Percentiles rank a stretch among this genome's conserved stretches.
Evolutionary conservation across 139 green algal species (phyloP).

Genomic region (Closterium sp.): DNA sequence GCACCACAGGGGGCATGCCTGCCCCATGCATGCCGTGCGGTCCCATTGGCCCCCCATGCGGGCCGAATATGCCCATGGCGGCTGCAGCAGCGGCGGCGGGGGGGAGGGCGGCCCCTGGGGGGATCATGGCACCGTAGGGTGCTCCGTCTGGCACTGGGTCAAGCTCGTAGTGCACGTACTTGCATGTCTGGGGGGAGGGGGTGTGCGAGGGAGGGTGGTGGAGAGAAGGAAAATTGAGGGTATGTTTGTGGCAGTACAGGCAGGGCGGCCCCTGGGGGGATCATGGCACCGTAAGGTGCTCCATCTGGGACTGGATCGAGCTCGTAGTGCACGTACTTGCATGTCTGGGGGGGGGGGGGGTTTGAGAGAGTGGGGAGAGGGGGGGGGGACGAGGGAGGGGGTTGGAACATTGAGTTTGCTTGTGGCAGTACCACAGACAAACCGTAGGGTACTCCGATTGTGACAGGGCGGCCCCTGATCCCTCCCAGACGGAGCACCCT

Average conservation of each 20-base stretch:
- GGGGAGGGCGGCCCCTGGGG: not conserved
- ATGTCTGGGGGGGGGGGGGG: conserved; percentile 29
- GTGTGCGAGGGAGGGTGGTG: not conserved
- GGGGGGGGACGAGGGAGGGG: not conserved
- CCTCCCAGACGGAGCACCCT: no score
- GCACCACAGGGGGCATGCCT: not conserved
- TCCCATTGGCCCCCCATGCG: not conserved
- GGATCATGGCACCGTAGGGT: not conserved
- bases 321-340: conserved; percentile 78
- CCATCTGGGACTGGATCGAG: conserved; percentile 62
- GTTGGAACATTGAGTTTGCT: not conserved
- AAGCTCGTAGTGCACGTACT: conserved; percentile 78
- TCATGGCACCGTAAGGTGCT: not conserved
- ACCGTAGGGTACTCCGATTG: no score
- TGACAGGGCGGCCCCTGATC: no score
- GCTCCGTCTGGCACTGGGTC: conserved; percentile 58
- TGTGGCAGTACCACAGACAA: not conserved
- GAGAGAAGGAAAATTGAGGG: not conserved
- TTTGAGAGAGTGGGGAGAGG: not conserved
- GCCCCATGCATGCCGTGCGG: not conserved
- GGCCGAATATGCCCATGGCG: not conserved
- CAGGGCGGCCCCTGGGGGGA: not conserved
- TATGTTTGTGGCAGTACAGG: not conserved
- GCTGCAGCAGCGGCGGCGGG: not conserved
- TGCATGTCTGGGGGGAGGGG: conserved; percentile 51